Evolutionary conservation across 352 stramenopile genomes (phyloP), one percentile per base, ranked within the genome.

Genomic region (Thalassiosira ordinaria): DNA sequence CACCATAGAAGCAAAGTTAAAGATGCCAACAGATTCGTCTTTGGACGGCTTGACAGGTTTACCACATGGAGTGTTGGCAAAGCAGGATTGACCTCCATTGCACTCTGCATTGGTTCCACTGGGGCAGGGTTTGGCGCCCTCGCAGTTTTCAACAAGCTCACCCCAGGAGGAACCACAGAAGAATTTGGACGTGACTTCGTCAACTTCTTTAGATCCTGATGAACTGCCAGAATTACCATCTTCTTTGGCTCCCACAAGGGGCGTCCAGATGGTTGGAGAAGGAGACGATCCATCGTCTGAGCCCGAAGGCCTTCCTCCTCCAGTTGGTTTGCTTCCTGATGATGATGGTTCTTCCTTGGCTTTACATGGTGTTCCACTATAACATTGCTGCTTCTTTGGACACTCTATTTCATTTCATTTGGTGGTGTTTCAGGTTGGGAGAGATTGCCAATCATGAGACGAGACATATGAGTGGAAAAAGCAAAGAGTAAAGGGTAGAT

Each of bases 121-220:
- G 11, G 90, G 90, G 80, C 90, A 95, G 8, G 85, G 87, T 31
- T 66, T 81, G 8, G 68, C 77, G n/a, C 53, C 29, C 16, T 80
- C 82, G 78, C 90, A 95, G 56, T 74, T 81, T 39, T 80, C 39
- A 6, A 86, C 65, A 16, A 90, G 60, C 70, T 89, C 74, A 53
- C 82, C 78, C 87, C 87, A 95, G 51, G 85, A 83, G 7, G 29
- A 73, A 20, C 88, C 90, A 47, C 90, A 95, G 78, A 89, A 95
- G 75, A 91, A 94, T 71, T 93, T 83, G 2, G 80, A 82, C 46
- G 59, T 53, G 6, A 77, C 46, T 56, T 82, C 65, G 39, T 84
- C 71, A 9, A 68, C 55, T 59, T 56, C 61, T 9, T 41, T 26
- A n/a, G n/a, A n/a, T n/a, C n/a, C n/a, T n/a, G n/a, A n/a, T n/a